Evolutionary conservation across 2,329 filamentous ascomycete genomes (phyloP).

Genomic region (Nigrospora oryzae): DNA sequence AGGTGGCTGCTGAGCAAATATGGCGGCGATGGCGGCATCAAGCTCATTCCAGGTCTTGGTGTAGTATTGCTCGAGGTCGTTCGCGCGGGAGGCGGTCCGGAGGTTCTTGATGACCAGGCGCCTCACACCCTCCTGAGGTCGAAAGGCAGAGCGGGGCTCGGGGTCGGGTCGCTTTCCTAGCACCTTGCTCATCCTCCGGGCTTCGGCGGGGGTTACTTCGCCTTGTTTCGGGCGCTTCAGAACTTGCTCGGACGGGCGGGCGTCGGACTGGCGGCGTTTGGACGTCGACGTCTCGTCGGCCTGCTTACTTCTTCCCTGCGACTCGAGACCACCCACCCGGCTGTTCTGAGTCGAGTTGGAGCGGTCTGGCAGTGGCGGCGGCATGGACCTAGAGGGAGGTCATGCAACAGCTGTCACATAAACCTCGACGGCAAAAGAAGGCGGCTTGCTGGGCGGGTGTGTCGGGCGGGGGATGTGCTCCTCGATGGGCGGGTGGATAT

Average conservation of each 20-base stretch:
- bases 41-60: slow-evolving; percentile 67
- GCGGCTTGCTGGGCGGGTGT: background rate
- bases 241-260: slow-evolving; percentile 3
- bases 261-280: slow-evolving; percentile 10
- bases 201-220: background rate
- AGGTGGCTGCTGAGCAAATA: slow-evolving; percentile 60
- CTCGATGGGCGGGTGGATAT: too few relatives aligned
- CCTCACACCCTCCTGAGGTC: slow-evolving; percentile 68
- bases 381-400: slow-evolving; percentile 5
- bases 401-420: slow-evolving; percentile 3
- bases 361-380: slow-evolving; percentile 13
- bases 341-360: slow-evolving; percentile 19
- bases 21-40: slow-evolving; percentile 60
- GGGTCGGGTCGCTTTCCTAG: slow-evolving; percentile 27
- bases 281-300: slow-evolving; percentile 9
- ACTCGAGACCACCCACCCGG: slow-evolving; percentile 11
- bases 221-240: slow-evolving; percentile 1
- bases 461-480: too few relatives aligned
- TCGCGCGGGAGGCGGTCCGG: slow-evolving; percentile 45
- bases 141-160: slow-evolving; percentile 42
- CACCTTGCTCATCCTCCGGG: slow-evolving; percentile 16
- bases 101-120: slow-evolving; percentile 94
- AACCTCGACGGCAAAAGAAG: slow-evolving; percentile 1
- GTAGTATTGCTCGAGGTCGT: slow-evolving; percentile 70
- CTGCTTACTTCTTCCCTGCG: slow-evolving; percentile 17